Evolutionary conservation across 2,329 filamentous ascomycete species (phyloP), one percentile per base, ranked within the genome.

Genomic region (Epichloe sibirici): DNA sequence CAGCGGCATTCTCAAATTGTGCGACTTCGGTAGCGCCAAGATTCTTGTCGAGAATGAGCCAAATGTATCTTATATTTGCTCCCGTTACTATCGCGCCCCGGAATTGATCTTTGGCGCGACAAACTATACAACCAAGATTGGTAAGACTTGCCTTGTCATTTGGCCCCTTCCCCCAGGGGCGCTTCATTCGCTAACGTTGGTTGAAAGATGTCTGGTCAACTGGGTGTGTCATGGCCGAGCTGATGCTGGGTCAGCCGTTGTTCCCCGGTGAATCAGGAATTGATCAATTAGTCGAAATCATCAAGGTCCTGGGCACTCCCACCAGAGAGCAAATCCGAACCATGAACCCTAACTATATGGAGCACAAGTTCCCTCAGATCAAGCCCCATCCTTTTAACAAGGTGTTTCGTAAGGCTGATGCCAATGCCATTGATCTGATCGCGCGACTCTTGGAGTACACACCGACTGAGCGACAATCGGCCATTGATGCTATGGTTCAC

Each of bases 291-390:
- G 93, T 98, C 45, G 93, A 98, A 72, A 98, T 98, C 68, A 98
- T 98, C 78, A 98, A 98, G 74, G 91, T 98, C 51, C 76, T 98
- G 56, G 93, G 93, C 55, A 98, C 93, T 17, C 93, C 93, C 17
- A 97, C 93, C 38, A 82, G 93, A 58, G 93, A 98, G 69, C 93
- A 98, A 71, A 98, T 98, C 65, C 88, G 93, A 61, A 98, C 93
- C 59, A 98, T 98, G 93, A 98, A 98, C 72, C 93, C 93, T 55
- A 98, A 98, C 72, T 98, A 98, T 73, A 98, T 98, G 93, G 93
- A 98, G 74, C 93, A 98, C 76, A 97, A 97, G 75, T 98, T 98
- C 72, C 93, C 93, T 47, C 93, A 98, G 71, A 98, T 98, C 76
- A 98, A 98, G 77, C 93, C 93, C 54, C 93, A 98, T 66, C 93